Percentiles rank a stretch among this genome's conserved stretches.
phyloP scores from a whole-genome alignment of 2,329 filamentous ascomycete genomes.

The Calonectria ilicicola region DNA sequence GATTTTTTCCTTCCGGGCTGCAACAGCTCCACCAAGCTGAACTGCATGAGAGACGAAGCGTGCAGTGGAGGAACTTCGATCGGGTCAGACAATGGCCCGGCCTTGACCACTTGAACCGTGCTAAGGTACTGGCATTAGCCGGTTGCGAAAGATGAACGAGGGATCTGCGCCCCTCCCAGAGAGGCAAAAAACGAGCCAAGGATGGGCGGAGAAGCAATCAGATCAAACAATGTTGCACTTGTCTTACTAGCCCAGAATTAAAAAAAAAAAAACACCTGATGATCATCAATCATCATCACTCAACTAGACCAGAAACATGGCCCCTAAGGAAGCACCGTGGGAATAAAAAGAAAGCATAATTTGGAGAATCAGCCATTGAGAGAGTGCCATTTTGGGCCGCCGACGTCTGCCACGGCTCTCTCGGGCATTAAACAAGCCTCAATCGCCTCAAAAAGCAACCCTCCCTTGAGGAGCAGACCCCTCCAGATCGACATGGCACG shows the following conservation, averaged over 20 bases:
- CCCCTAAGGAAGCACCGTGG: neutral
- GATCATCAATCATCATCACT: neutral
- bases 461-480: neutral
- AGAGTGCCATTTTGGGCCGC: neutral
- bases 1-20: neutral
- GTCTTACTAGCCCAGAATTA: too few relatives aligned
- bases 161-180: neutral
- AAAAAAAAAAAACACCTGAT: neutral
- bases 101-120: neutral
- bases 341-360: neutral
- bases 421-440: slow-evolving; percentile 6
- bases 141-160: neutral
- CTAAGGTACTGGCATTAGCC: neutral
- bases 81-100: slow-evolving; percentile 1
- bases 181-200: neutral
- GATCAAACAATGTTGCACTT: too few relatives aligned
- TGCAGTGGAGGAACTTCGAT: neutral
- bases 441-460: neutral
- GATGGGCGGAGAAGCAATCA: neutral
- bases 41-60: neutral
- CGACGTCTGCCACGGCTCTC: neutral
- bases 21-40: slow-evolving; percentile 2
- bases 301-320: neutral
- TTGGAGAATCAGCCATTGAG: neutral
- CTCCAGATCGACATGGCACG: neutral